phyloP scores from a whole-genome alignment of 1,284 basidiomycete genomes.

The Singerocomus inundabilis region DNA sequence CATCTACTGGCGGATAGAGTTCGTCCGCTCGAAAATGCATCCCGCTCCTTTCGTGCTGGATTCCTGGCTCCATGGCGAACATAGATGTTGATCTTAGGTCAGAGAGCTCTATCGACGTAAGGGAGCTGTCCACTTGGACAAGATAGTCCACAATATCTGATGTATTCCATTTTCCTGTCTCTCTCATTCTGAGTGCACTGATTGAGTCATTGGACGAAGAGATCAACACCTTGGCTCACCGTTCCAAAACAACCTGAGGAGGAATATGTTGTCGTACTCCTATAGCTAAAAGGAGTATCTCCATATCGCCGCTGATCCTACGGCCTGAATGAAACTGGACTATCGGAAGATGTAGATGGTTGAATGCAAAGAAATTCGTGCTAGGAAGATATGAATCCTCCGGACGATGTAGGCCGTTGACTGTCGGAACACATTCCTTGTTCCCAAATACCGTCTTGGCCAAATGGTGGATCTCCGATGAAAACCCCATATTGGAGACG shows the following conservation, averaged over 20 bases:
- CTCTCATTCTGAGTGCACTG: constrained; percentile 60
- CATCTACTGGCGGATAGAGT: constrained; percentile 80
- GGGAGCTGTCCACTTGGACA: constrained; percentile 69
- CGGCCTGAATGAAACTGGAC: constrained; percentile 67
- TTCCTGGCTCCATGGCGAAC: constrained; percentile 66
- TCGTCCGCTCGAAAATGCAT: constrained; percentile 59
- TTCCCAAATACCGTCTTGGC: constrained; percentile 55
- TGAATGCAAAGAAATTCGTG: constrained; percentile 58
- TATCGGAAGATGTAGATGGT: constrained; percentile 69
- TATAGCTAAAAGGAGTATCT: constrained; percentile 69
- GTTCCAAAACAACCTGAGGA: constrained; percentile 74
- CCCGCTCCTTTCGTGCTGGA: constrained; percentile 15
- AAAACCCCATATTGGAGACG: constrained; percentile 71
- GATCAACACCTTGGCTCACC: constrained; percentile 38
- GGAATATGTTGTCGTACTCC: constrained; percentile 91
- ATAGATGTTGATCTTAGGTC: constrained; percentile 74
- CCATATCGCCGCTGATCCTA: constrained; percentile 64
- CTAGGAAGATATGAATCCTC: constrained; percentile 81
- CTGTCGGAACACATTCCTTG: constrained; percentile 79
- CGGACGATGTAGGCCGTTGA: constrained; percentile 69
- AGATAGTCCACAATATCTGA: constrained; percentile 78
- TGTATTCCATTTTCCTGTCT: constrained; percentile 74
- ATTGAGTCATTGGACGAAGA: neutral
- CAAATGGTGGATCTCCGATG: constrained; percentile 38
- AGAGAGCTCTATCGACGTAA: constrained; percentile 65